A percentile compares a stretch with the other conserved stretches of the same genome.
Conservation (phyloP, 1,284 basidiomycete species). For the Ustilago xerochloae region DNA sequence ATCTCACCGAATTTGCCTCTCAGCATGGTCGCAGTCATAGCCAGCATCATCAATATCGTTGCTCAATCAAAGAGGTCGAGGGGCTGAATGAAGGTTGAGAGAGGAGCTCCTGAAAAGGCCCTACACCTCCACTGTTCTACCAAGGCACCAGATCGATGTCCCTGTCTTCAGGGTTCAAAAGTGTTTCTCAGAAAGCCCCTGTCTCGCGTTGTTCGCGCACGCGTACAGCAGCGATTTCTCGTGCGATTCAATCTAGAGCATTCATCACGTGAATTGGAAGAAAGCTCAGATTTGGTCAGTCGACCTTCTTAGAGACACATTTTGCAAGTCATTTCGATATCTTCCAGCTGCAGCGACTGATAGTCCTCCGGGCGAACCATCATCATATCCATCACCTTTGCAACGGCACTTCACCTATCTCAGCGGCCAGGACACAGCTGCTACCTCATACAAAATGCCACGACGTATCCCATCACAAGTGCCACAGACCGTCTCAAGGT, state of each 20-base stretch:
- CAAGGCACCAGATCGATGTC: background rate
- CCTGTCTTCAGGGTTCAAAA: conserved; percentile 13
- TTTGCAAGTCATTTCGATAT: conserved; percentile 9
- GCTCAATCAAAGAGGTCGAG: background rate
- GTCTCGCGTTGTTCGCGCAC: conserved; percentile 18
- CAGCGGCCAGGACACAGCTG: background rate
- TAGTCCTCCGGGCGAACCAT: background rate
- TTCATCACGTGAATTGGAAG: conserved; percentile 30
- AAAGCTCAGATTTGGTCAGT: conserved; percentile 18
- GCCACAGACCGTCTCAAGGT: conserved; percentile 84
- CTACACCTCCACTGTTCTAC: conserved; percentile 5
- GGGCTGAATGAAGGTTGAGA: too few relatives aligned
- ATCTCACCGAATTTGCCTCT: background rate
- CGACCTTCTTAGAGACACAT: conserved; percentile 11
- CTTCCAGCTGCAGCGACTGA: background rate
- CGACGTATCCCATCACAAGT: conserved; percentile 87
- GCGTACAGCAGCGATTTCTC: conserved; percentile 8
- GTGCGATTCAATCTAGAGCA: background rate
- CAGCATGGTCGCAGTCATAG: background rate
- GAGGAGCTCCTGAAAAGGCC: background rate
- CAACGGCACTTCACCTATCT: background rate
- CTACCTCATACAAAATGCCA: conserved; percentile 73
- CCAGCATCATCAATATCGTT: background rate
- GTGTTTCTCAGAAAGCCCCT: conserved; percentile 24
- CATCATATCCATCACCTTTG: background rate